A percentile compares a stretch with the other conserved stretches of the same genome.
These are phyloP conservation scores for Fusarium metavorans DNA, from an alignment of 2,329 filamentous ascomycete species.

Conservation along the genomic window DNA sequence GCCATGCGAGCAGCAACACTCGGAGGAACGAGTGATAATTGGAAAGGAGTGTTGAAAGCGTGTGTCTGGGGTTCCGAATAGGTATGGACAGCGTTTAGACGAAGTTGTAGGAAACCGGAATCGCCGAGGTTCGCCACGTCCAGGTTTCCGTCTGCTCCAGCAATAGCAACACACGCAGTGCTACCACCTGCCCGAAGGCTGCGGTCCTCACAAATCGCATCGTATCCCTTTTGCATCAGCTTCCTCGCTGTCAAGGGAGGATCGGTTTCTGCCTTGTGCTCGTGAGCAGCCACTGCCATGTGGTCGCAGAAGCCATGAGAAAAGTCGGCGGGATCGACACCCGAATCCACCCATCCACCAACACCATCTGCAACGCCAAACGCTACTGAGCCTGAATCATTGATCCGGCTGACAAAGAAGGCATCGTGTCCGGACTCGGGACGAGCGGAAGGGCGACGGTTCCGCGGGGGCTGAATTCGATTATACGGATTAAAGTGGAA, in stretches of 20 bases:
- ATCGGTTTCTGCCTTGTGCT: conserved; percentile 57
- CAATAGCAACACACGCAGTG: conserved; percentile 90
- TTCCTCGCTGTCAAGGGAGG: conserved; percentile 69
- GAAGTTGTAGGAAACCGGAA: conserved; percentile 90
- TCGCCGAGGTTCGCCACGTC: conserved; percentile 96
- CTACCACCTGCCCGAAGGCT: conserved; percentile 85
- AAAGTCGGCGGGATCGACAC: conserved; percentile 94
- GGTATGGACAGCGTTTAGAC: conserved; percentile 85
- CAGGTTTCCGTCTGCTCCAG: conserved; percentile 77
- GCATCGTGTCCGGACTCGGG: conserved; percentile 93
- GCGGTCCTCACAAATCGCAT: conserved; percentile 80
- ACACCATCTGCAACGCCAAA: conserved; percentile 95
- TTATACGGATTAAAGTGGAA: conserved; percentile 79
- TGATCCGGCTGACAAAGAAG: conserved; percentile 90
- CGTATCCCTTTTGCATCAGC: conserved; percentile 87
- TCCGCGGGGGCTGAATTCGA: conserved; percentile 63
- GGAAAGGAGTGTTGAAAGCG: conserved; percentile 97
- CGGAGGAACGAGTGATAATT: conserved; percentile 88
- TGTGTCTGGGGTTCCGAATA: conserved; percentile 91
- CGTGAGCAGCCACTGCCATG: conserved; percentile 83
- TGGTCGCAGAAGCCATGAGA: conserved; percentile 93
- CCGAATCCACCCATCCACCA: conserved; percentile 92
- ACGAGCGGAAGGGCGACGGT: conserved; percentile 57
- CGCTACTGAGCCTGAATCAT: conserved; percentile 77
- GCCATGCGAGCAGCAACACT: conserved; percentile 82